These are phyloP conservation scores for Friedmanniomyces simplex DNA, from an alignment of 495 filamentous ascomycete species.

Conservation along the genomic window DNA sequence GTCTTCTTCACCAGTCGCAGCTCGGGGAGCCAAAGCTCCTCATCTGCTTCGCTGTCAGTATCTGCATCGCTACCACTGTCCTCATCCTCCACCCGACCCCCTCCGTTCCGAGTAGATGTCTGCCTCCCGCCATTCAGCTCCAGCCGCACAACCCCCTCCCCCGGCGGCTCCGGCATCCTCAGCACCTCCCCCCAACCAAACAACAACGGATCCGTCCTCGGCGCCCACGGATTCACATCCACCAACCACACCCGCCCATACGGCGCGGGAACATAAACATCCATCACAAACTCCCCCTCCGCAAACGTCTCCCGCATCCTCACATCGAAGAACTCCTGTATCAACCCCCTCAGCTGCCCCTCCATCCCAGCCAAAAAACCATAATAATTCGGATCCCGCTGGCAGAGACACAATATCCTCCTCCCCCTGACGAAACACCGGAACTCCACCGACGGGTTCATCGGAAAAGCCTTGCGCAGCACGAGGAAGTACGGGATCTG, in stretches of 20 bases:
- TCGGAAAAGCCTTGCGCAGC: slow-evolving; percentile 70
- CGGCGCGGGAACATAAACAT: slow-evolving; percentile 78
- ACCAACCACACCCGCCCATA: slow-evolving; percentile 71
- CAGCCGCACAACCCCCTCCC: slow-evolving; percentile 23
- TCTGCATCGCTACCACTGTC: slow-evolving; percentile 34
- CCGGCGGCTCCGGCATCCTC: slow-evolving; percentile 49
- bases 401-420: slow-evolving; percentile 68
- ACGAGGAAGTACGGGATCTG: slow-evolving; percentile 57
- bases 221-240: slow-evolving; percentile 94
- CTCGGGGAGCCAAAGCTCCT: slow-evolving; percentile 59
- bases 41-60: slow-evolving; percentile 29
- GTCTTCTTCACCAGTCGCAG: slow-evolving; percentile 70
- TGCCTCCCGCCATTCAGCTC: neutral
- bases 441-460: slow-evolving; percentile 87
- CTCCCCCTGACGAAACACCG: slow-evolving; percentile 81
- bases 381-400: slow-evolving; percentile 85
- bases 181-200: slow-evolving; percentile 89
- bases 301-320: slow-evolving; percentile 66
- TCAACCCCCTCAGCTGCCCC: slow-evolving; percentile 47
- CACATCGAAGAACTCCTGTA: slow-evolving; percentile 62
- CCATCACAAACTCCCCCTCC: slow-evolving; percentile 76
- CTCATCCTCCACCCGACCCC: neutral
- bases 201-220: slow-evolving; percentile 73
- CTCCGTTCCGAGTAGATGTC: neutral
- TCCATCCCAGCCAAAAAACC: slow-evolving; percentile 64